Evolutionary conservation across 371 early-diverging fungal genomes (phyloP), one percentile per base, ranked within the genome.

Genomic region (Circinella minor): DNA sequence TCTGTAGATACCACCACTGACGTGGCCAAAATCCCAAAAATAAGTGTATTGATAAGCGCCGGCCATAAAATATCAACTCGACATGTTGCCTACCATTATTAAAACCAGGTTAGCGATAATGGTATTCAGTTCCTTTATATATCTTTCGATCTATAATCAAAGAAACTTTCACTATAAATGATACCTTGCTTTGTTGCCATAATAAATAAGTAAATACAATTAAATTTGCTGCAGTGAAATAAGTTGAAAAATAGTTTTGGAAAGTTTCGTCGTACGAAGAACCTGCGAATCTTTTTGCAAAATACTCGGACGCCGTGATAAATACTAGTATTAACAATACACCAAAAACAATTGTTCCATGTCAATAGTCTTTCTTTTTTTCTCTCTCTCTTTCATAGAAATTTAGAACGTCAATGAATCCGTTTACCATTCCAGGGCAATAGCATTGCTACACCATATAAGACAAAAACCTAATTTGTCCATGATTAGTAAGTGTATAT

Each of bases 341-440:
- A 57, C 15, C 27, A 49, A 39, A 10, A 63, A 39, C 49, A 13
- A 36, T 36, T 43, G 3, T 43, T 43, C 11, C 43, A 43, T 43
- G 43, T 54, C 7, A 55, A 43, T 47, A 20, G 39, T 55, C 38
- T 47, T 34, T 47, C n/a, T 51, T 37, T 70, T 85, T 43, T 43
- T 9, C 43, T 43, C 43, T 3, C 43, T 43, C 6, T 43, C 11
- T 43, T 43, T 43, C 3, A 1, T 43, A 27, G 27, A 27, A 27
- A 27, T 27, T 27, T 27, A 27, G 27, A 27, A 27, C 2, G 27
- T 27, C 27, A 27, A 27, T 27, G 27, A 27, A 6, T 17, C 51
- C 14, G 15, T n/a, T 51, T n/a, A 91, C 91, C 90, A 79, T 94
- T 94, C 94, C 94, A 94, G 17, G 93, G 92, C 15, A 94, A 76